Base-by-base conservation (phyloP, 495 filamentous ascomycete species). In the Margaritispora aquatica region DNA sequence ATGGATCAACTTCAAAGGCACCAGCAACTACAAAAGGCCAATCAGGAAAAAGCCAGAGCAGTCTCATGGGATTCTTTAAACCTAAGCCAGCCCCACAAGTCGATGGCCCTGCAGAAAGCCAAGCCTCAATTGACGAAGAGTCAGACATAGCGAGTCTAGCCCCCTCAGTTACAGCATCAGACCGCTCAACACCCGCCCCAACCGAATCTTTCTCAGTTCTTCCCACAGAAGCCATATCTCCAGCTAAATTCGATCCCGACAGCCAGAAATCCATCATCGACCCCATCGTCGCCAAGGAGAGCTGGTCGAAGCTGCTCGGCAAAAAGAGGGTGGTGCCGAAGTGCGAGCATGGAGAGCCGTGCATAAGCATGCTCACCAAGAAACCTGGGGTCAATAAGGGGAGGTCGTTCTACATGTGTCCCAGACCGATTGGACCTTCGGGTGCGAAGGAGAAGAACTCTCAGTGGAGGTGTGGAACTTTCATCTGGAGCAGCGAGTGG, bases 281-380 rank as follows among this genome's bases (percentile, higher is more conserved):
- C 68, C 86, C 87, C 1, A 83, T 91, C 38, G 78, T 78, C 51
- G 80, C 82, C 55, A 95, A 92, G 67, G 86, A 92, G 64, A 88
- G 89, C 23, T 97, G 94, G 94, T 79, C 80, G 1, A 91, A 88
- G 68, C 76, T 98, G 1, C 88, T 98, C 53, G 83, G 86, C 15
- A 92, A n/a, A n/a, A n/a, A 90, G 67, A 83, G 86, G 54, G 71
- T 77, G 0, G 74, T 83, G 2, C 94, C 94, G 1, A 78, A 76
- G 53, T 98, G 94, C 69, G 91, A 96, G 27, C 94, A 98, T 68
- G 76, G 82, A 54, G 94, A 98, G 56, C 87, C 89, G 17, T 97
- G 94, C 69, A 85, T 89, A 53, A 88, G 77, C 52, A 63, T 91
- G 29, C 79, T 84, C 8, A 95, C 91, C 7, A 96, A 90, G 74